Conservation (phyloP, 75 land plant species). For the Pinus albicaulis region DNA sequence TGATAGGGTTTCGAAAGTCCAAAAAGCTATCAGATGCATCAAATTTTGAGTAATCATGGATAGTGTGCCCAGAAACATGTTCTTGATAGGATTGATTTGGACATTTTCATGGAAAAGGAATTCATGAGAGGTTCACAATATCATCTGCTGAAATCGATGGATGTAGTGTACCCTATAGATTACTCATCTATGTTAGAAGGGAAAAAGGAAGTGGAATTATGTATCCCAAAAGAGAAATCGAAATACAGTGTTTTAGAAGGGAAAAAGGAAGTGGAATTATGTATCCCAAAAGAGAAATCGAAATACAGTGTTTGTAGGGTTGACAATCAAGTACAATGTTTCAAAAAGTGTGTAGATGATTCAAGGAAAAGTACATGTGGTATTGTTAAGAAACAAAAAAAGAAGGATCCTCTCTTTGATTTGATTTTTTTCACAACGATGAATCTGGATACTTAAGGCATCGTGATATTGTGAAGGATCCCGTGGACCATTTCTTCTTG, state of each 20-base stretch:
- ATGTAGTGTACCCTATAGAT: neutral
- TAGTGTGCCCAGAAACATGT: constrained; percentile 10
- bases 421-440: neutral
- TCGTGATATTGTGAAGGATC: constrained; percentile 72
- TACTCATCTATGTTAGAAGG: neutral
- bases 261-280: neutral
- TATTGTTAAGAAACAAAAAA: constrained; percentile 4
- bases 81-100: neutral
- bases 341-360: neutral
- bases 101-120: neutral
- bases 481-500: constrained; percentile 69
- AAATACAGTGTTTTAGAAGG: neutral
- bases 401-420: neutral
- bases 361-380: neutral
- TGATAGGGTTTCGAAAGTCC: constrained; percentile 38
- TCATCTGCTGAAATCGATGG: neutral
- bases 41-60: constrained; percentile 11
- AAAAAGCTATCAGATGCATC: neutral
- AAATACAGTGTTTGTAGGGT: neutral
- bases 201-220: neutral
- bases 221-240: neutral
- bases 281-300: neutral
- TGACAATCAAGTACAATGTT: neutral
- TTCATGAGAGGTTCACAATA: neutral
- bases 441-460: constrained; percentile 43